These are phyloP conservation scores for Dipteronia sinensis DNA, from an alignment of 345 rosid species.

Conservation along the genomic window DNA sequence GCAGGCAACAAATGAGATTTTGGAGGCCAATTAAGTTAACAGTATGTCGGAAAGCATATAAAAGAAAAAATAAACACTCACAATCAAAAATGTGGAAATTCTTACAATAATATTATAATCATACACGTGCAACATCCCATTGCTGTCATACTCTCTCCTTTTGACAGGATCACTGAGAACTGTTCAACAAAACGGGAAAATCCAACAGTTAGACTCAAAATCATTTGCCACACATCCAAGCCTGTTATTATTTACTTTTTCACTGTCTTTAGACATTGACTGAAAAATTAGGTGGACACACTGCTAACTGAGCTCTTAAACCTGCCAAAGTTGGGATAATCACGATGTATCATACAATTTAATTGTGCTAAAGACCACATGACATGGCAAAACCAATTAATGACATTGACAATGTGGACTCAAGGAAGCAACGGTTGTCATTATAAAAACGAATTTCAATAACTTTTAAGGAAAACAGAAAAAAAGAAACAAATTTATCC, in stretches of 20 bases:
- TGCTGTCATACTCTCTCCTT: slow-evolving; percentile 74
- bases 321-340: not conserved
- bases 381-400: not conserved
- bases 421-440: not conserved
- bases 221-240: not conserved
- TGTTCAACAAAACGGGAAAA: slow-evolving; percentile 33
- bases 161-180: slow-evolving; percentile 74
- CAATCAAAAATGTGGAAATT: not conserved
- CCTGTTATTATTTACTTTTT: not conserved
- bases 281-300: not conserved
- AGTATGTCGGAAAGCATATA: not conserved
- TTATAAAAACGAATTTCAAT: no score
- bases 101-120: slow-evolving; percentile 62
- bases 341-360: not conserved
- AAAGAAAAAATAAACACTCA: not conserved
- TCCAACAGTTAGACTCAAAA: slow-evolving; percentile 10
- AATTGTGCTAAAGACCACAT: not conserved
- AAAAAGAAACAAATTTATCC: not conserved
- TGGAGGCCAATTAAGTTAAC: not conserved
- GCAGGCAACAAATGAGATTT: slow-evolving; percentile 31
- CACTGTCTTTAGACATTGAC: not conserved
- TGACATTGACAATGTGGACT: not conserved
- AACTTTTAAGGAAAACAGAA: no score
- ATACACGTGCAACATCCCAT: slow-evolving; percentile 58
- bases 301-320: not conserved